Conservation (phyloP, 805 yeast species). For the Lipomyces starkeyi region DNA sequence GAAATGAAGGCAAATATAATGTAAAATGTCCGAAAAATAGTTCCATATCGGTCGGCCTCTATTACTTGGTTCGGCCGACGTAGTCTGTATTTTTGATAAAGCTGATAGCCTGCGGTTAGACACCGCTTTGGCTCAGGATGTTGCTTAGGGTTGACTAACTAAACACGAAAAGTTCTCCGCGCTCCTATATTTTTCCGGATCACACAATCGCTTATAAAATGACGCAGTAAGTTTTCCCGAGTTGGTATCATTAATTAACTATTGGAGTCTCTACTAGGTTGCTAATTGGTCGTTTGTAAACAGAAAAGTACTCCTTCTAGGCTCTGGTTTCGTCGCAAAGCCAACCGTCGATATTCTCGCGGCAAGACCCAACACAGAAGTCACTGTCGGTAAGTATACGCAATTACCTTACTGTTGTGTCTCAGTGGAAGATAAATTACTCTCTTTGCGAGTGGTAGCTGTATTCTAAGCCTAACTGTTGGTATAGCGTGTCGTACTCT, state of each 20-base stretch:
- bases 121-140: no score
- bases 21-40: no score
- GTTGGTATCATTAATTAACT: background rate
- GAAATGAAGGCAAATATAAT: no score
- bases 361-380: slow-evolving; percentile 74
- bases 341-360: slow-evolving; percentile 96
- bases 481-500: slow-evolving; percentile 83
- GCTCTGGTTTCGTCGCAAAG: slow-evolving; percentile 93
- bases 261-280: background rate
- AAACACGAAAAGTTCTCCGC: background rate
- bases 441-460: background rate
- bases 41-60: no score
- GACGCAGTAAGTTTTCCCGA: background rate
- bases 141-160: background rate
- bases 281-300: background rate
- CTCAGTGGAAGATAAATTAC: background rate
- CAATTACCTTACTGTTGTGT: background rate
- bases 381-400: slow-evolving; percentile 65
- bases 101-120: no score
- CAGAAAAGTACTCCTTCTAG: slow-evolving; percentile 39
- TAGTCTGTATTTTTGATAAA: no score
- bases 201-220: background rate
- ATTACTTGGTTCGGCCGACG: no score
- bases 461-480: slow-evolving; percentile 1
- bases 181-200: background rate